Evolutionary conservation across 2,329 filamentous ascomycete genomes (phyloP), one percentile per base, ranked within the genome.

Genomic region (Fusarium stilboides): DNA sequence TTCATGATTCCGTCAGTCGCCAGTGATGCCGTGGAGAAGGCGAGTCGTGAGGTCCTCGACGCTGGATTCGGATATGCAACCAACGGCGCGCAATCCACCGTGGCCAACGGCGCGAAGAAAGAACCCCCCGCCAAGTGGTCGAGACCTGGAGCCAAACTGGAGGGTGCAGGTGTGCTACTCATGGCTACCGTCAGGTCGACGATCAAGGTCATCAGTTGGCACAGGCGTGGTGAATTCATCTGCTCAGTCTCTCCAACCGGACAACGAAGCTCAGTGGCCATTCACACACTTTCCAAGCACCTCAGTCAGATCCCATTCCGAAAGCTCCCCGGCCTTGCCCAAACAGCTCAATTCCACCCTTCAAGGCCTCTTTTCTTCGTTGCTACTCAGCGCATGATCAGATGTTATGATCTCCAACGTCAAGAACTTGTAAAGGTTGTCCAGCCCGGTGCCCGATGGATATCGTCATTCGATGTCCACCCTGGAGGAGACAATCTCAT

Each of bases 211-310:
- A 89, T 99, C 74, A 92, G 90, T 77, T 99, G 95, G 94, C 97
- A 99, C 81, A 88, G 95, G 62, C 90, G 93, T 64, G 96, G 96
- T 73, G 95, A 98, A 78, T 98, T 98, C 83, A 91, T 99, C 76
- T 91, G 93, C 71, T 97, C 94, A 1, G 94, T 98, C 22, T 97
- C 94, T 50, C 94, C 96, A 1, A 87, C 88, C 14, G 92, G 92
- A 33, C 90, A 92, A 76, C 87, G 88, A 71, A 91, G 88, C 75
- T 93, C 96, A 6, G 93, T 99, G 54, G 91, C 94, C 55, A 97
- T 99, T 66, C 96, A 99, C 82, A 98, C 95, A 0, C 85, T 99
- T 65, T 96, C 93, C 59, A 97, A 97, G 80, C 96, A 99, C 81
- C 87, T 95, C 45, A 98, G 94, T 4, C 96, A 99, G 80, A 91